phyloP scores from a whole-genome alignment of 257 asterid species.

The Oldenlandia corymbosa region DNA sequence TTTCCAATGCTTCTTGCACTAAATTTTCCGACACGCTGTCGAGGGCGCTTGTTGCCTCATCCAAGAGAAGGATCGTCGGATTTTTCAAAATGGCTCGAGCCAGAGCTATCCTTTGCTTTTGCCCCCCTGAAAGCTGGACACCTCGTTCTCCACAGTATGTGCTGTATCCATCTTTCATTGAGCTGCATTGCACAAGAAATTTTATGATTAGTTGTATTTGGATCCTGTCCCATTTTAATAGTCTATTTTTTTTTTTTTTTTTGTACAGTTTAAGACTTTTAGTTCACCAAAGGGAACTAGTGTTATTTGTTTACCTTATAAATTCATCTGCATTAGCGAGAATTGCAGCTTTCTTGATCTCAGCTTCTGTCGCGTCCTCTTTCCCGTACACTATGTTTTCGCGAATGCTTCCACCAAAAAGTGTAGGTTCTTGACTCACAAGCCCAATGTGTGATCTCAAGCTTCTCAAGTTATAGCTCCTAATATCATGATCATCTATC shows the following conservation, averaged over 20 bases:
- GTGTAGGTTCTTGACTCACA: conserved; percentile 70
- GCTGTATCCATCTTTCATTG: conserved; percentile 52
- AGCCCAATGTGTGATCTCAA: conserved; percentile 61
- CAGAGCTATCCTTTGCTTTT: conserved; percentile 62
- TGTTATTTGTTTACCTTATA: conserved; percentile 59
- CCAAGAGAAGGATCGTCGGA: conserved; percentile 64
- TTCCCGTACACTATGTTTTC: conserved; percentile 62
- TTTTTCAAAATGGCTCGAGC: conserved; percentile 71
- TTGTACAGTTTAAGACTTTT: too few relatives aligned
- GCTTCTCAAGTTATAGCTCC: conserved; percentile 44
- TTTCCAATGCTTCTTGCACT: conserved; percentile 63
- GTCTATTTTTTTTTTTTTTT: too few relatives aligned
- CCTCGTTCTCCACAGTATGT: conserved; percentile 81
- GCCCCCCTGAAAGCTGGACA: conserved; percentile 72
- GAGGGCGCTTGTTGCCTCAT: conserved; percentile 72
- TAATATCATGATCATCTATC: conserved; percentile 53
- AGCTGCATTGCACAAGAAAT: conserved; percentile 25
- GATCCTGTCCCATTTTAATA: background rate
- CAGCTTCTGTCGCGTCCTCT: conserved; percentile 47
- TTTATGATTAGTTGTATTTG: background rate
- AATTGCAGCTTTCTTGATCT: conserved; percentile 51
- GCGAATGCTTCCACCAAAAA: conserved; percentile 50
- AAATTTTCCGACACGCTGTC: conserved; percentile 55
- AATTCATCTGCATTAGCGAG: conserved; percentile 78
- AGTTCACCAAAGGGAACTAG: too few relatives aligned